Percentiles rank a stretch among this genome's conserved stretches.
phyloP scores from a whole-genome alignment of 495 filamentous ascomycete genomes.

The Aspergillus biplanus region DNA sequence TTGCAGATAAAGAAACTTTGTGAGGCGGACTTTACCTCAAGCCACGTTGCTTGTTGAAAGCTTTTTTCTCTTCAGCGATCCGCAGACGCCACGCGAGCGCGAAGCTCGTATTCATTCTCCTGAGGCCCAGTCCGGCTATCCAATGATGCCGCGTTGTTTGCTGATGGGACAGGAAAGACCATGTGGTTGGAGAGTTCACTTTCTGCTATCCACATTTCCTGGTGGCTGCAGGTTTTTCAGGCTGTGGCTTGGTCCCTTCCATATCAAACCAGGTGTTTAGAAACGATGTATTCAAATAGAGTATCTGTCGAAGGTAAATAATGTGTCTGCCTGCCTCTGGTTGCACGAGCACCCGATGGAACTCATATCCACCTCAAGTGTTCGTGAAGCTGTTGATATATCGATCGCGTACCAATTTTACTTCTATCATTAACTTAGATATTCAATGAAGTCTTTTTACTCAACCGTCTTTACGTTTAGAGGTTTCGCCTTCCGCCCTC shows the following conservation, averaged over 20 bases:
- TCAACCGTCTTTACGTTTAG: too few species aligned
- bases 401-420: too few species aligned
- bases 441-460: too few species aligned
- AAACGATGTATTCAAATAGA: neutral
- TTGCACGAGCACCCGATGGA: too few species aligned
- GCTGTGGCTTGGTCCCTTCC: neutral
- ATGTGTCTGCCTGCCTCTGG: too few species aligned
- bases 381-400: too few species aligned
- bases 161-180: neutral
- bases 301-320: neutral
- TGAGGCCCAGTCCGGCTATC: neutral
- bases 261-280: neutral
- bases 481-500: too few species aligned
- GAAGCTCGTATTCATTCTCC: neutral
- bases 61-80: neutral
- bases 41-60: neutral
- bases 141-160: neutral
- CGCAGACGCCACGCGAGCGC: neutral
- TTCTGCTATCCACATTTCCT: neutral
- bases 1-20: neutral
- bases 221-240: neutral
- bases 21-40: neutral
- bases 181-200: neutral
- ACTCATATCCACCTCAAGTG: too few species aligned
- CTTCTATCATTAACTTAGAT: too few species aligned